Conservation (phyloP, 139 green algal genomes). For the Tetratostichococcus sp. region DNA sequence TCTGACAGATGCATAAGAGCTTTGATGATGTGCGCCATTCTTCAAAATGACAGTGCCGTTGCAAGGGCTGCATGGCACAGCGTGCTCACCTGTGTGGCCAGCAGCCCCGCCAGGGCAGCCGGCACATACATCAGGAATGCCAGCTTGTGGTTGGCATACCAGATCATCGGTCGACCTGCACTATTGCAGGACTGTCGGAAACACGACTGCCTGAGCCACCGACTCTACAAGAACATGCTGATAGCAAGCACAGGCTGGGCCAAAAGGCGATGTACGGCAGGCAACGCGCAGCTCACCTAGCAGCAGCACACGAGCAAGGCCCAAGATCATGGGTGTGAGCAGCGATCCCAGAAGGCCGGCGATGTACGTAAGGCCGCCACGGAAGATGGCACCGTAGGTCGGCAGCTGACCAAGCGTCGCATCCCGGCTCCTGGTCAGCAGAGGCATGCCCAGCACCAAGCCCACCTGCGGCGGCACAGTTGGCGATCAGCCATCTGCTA, state of each 20-base stretch:
- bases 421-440: not conserved
- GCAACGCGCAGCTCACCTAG: not conserved
- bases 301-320: conserved; percentile 9
- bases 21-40: too few relatives aligned
- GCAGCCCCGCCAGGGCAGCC: conserved; percentile 22
- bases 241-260: too few relatives aligned
- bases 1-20: too few relatives aligned
- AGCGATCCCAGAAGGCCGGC: not conserved
- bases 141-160: conserved; percentile 38
- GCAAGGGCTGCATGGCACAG: too few relatives aligned
- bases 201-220: too few relatives aligned
- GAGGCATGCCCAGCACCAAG: conserved; percentile 14
- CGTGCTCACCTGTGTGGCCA: conserved; percentile 38
- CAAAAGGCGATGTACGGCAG: too few relatives aligned
- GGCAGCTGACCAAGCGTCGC: not conserved
- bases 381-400: not conserved
- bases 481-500: too few relatives aligned
- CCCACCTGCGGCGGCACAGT: not conserved
- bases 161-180: conserved; percentile 43
- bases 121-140: conserved; percentile 41
- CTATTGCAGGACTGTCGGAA: too few relatives aligned
- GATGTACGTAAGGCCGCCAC: not conserved
- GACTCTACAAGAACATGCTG: too few relatives aligned
- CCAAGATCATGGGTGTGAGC: conserved; percentile 2
- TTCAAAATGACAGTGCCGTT: too few relatives aligned